These are phyloP conservation scores for Sicyos baderoa DNA, from an alignment of 306 rosid genomes.

Conservation along the genomic window DNA sequence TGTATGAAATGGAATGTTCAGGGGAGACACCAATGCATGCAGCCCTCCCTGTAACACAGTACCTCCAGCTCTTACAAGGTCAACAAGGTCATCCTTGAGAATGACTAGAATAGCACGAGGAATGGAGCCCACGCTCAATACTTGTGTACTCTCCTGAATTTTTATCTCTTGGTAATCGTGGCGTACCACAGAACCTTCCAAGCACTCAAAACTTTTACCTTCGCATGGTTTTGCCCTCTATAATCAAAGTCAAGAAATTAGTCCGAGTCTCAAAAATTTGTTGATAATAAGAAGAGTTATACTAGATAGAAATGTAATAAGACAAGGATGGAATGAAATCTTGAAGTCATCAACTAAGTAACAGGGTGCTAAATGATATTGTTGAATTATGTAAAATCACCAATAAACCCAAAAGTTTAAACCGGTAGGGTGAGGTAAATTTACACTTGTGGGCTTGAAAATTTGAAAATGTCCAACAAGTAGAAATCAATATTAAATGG, in stretches of 20 bases:
- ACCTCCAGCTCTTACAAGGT: constrained; percentile 96
- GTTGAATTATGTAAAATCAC: too few species aligned
- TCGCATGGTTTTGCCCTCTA: constrained; percentile 60
- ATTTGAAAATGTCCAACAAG: too few species aligned
- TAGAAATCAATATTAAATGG: too few species aligned
- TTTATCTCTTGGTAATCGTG: constrained; percentile 96
- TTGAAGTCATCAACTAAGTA: not conserved
- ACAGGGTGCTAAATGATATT: not conserved
- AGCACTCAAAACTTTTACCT: constrained; percentile 59
- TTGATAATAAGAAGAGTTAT: not conserved
- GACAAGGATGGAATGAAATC: not conserved
- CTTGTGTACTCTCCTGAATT: constrained; percentile 84
- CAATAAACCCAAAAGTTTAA: too few species aligned
- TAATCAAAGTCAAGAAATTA: constrained; percentile 25
- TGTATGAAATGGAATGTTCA: constrained; percentile 3
- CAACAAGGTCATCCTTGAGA: constrained; percentile 87
- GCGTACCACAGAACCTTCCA: constrained; percentile 70
- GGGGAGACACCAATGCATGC: not conserved
- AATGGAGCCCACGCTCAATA: constrained; percentile 85
- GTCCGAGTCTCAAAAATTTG: not conserved
- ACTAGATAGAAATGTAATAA: not conserved
- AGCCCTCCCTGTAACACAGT: constrained; percentile 9
- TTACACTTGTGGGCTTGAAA: too few species aligned
- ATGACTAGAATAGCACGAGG: constrained; percentile 88
- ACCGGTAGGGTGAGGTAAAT: too few species aligned